These are phyloP conservation scores for Chlamydomonas incerta DNA, from an alignment of 139 green algal species.

Conservation along the genomic window DNA sequence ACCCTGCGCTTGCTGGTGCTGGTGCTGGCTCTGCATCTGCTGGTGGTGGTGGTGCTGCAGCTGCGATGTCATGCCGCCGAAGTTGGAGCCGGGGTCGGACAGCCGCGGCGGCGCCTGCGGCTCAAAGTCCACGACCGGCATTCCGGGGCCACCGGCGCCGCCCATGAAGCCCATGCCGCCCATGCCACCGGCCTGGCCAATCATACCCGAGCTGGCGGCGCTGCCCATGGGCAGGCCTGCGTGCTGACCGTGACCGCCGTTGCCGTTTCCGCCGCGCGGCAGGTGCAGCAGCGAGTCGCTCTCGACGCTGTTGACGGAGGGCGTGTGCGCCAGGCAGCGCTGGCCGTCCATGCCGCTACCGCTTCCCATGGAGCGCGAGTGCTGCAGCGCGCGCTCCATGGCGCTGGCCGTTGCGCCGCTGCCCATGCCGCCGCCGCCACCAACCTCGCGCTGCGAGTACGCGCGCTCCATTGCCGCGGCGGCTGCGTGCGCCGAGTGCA, in stretches of 20 bases:
- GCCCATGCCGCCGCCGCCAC: neutral
- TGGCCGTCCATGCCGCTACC: neutral
- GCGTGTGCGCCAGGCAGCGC: neutral
- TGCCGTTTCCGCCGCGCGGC: neutral
- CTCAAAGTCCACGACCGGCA: neutral
- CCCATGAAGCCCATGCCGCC: constrained; percentile 2
- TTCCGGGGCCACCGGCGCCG: too few relatives aligned
- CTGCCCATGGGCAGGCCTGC: too few relatives aligned
- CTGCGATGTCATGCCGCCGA: neutral
- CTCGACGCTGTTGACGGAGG: constrained; percentile 18
- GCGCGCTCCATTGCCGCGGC: neutral
- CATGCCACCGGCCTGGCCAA: neutral
- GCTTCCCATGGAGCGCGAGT: constrained; percentile 1
- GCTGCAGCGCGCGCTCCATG: neutral
- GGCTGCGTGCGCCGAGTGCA: constrained; percentile 6
- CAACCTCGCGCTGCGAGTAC: neutral
- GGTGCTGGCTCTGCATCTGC: neutral
- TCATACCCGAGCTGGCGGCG: too few relatives aligned
- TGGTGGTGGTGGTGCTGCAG: neutral
- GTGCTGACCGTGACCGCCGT: too few relatives aligned
- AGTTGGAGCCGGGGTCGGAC: constrained; percentile 28
- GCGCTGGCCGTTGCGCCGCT: neutral
- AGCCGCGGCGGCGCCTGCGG: constrained; percentile 10
- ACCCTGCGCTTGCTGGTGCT: neutral
- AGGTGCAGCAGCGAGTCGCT: constrained; percentile 30